These are phyloP conservation scores for Byssoonygena ceratinophila DNA, from an alignment of 2,329 filamentous ascomycete genomes.

Conservation along the genomic window DNA sequence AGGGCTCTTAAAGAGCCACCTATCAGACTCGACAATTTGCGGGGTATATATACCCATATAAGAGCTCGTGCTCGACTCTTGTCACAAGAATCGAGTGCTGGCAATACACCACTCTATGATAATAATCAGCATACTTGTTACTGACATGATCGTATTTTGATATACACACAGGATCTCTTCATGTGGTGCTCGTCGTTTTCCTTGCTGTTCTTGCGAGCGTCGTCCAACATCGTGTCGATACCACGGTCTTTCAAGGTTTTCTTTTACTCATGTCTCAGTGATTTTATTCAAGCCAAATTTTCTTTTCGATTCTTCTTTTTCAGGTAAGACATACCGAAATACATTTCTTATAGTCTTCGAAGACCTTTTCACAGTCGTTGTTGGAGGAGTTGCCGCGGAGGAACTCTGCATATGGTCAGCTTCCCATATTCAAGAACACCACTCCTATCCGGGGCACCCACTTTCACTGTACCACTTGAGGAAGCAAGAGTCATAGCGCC, in stretches of 20 bases:
- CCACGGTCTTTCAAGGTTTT: slow-evolving; percentile 76
- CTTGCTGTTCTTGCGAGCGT: slow-evolving; percentile 77
- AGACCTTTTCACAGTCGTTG: slow-evolving; percentile 77
- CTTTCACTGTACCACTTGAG: slow-evolving; percentile 99
- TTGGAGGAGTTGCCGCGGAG: slow-evolving; percentile 71
- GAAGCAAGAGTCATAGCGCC: slow-evolving; percentile 93
- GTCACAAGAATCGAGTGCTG: background rate
- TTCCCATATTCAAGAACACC: background rate
- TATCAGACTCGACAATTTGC: background rate
- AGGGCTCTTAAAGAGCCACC: background rate
- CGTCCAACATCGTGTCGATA: slow-evolving; percentile 85
- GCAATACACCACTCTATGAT: slow-evolving; percentile 1
- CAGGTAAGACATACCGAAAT: slow-evolving; percentile 50
- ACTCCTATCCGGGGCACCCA: slow-evolving; percentile 38
- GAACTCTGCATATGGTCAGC: slow-evolving; percentile 55
- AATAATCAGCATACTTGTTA: slow-evolving; percentile 1
- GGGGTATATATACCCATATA: background rate
- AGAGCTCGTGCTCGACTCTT: background rate
- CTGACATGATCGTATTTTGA: slow-evolving; percentile 2
- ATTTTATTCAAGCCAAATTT: background rate
- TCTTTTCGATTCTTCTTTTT: background rate
- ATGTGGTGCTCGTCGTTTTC: slow-evolving; percentile 71
- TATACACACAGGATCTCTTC: slow-evolving; percentile 23
- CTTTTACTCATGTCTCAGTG: slow-evolving; percentile 38
- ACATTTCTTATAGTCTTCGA: slow-evolving; percentile 81